Conservation (phyloP, 192 early-diverging fungal species). For the Mortierella alpina region DNA sequence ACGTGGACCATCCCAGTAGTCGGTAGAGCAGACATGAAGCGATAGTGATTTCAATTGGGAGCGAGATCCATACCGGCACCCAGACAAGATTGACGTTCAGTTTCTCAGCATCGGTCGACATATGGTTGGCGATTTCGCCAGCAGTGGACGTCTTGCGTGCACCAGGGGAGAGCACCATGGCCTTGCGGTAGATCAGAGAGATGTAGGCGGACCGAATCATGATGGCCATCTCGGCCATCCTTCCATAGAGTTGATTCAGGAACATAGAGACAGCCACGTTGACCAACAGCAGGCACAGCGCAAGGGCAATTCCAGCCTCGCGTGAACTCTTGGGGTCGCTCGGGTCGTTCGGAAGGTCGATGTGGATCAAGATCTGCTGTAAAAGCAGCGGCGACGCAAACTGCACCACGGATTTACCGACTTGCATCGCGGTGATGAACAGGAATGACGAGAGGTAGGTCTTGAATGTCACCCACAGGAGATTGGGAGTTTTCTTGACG, state of each 20-base stretch:
- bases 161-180: constrained; percentile 74
- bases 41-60: constrained; percentile 68
- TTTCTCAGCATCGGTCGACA: constrained; percentile 68
- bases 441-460: background rate
- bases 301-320: background rate
- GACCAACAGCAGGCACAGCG: background rate
- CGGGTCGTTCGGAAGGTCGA: background rate
- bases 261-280: background rate
- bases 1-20: constrained; percentile 65
- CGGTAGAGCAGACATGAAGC: constrained; percentile 60
- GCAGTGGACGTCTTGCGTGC: constrained; percentile 42
- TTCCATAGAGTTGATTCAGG: background rate
- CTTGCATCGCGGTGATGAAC: background rate
- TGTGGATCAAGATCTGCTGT: background rate
- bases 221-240: constrained; percentile 68
- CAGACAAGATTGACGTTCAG: constrained; percentile 19
- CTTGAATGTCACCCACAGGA: background rate
- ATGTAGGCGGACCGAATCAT: constrained; percentile 71
- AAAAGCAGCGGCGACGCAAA: background rate
- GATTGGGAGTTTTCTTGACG: background rate
- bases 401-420: background rate
- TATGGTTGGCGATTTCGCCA: constrained; percentile 77
- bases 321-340: background rate
- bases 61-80: constrained; percentile 35
- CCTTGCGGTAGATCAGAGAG: constrained; percentile 83